A percentile compares a stretch with the other conserved stretches of the same genome.
phyloP scores from a whole-genome alignment of 257 asterid species.

The Knoxia roxburghii region DNA sequence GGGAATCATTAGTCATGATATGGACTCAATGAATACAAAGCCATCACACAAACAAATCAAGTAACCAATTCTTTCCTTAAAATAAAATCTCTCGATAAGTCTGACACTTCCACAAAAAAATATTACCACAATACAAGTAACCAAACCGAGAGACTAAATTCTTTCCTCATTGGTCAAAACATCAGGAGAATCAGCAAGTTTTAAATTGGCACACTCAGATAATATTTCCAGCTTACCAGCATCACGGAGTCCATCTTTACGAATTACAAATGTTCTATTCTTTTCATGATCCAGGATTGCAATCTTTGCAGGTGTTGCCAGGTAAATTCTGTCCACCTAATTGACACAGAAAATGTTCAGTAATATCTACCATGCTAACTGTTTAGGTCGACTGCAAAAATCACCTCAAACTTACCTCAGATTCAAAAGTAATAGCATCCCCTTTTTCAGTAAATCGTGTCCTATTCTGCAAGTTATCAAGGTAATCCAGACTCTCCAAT shows the following conservation, averaged over 20 bases:
- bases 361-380: neutral
- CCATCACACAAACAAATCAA: neutral
- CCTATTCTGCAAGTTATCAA: slow-evolving; percentile 71
- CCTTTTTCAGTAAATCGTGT: slow-evolving; percentile 83
- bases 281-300: slow-evolving; percentile 92
- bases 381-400: neutral
- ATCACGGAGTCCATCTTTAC: slow-evolving; percentile 94
- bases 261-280: slow-evolving; percentile 80
- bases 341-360: slow-evolving; percentile 13
- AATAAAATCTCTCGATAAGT: neutral
- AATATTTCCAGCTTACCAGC: slow-evolving; percentile 54
- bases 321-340: slow-evolving; percentile 92
- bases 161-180: neutral
- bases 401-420: slow-evolving; percentile 49
- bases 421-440: slow-evolving; percentile 83
- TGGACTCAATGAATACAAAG: neutral
- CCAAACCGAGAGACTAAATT: neutral
- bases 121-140: too few species aligned
- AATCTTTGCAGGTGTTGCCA: slow-evolving; percentile 78
- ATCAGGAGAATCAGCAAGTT: neutral
- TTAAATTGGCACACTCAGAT: slow-evolving; percentile 4
- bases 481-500: slow-evolving; percentile 88
- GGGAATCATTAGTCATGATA: neutral
- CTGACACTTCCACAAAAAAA: too few species aligned
- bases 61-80: neutral